Conservation (phyloP, 148 eudicot species). For the Diospyros kaki region DNA sequence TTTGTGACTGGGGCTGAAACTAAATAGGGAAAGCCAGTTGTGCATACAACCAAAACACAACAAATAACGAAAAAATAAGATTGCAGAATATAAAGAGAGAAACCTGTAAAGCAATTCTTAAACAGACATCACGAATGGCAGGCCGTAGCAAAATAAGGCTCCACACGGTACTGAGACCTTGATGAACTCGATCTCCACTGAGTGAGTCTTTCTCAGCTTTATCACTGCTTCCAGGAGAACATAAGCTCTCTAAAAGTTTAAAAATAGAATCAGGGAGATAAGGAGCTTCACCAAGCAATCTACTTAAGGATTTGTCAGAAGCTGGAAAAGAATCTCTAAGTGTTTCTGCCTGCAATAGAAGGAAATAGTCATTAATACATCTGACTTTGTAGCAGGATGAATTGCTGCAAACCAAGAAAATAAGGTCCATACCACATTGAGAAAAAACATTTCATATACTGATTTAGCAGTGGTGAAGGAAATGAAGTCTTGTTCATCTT, state of each 20-base stretch:
- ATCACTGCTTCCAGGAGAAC: conserved; percentile 63
- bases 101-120: conserved; percentile 90
- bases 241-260: conserved; percentile 64
- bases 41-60: too few species aligned
- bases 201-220: conserved; percentile 65
- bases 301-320: conserved; percentile 80
- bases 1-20: neutral
- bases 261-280: conserved; percentile 76
- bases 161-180: conserved; percentile 95
- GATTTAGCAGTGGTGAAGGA: conserved; percentile 85
- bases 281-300: conserved; percentile 84
- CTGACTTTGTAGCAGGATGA: conserved; percentile 9
- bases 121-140: conserved; percentile 62
- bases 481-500: conserved; percentile 84
- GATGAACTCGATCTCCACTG: conserved; percentile 87
- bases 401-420: conserved; percentile 2
- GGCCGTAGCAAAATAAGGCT: conserved; percentile 79
- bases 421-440: conserved; percentile 60
- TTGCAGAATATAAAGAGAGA: conserved; percentile 5
- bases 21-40: neutral
- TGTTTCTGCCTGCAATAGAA: conserved; percentile 66
- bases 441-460: conserved; percentile 82
- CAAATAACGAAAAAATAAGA: conserved; percentile 8
- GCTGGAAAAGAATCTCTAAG: conserved; percentile 88
- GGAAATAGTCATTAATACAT: conserved; percentile 12